Evolutionary conservation across 768 basidiomycete genomes (phyloP).

Genomic region (Filobasidium floriforme): DNA sequence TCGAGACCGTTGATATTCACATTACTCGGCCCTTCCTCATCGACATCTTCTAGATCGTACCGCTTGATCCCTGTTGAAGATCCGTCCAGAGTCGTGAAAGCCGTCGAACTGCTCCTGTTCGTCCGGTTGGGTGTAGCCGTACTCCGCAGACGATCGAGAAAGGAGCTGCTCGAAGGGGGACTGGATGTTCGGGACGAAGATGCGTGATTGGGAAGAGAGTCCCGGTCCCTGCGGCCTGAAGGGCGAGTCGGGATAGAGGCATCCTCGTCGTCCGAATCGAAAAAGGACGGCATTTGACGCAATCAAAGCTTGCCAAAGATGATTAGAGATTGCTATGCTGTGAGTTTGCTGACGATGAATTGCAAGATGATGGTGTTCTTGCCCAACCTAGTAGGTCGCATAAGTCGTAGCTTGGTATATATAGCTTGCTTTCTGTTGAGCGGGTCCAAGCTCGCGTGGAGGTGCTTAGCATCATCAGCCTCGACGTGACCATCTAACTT

Average conservation of each 20-base stretch:
- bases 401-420: too few relatives aligned
- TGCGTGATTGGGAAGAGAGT: not conserved
- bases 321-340: not conserved
- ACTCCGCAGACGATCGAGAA: not conserved
- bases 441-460: too few relatives aligned
- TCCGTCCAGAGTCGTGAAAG: not conserved
- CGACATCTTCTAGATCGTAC: constrained; percentile 6
- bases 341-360: too few relatives aligned
- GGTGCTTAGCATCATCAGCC: too few relatives aligned
- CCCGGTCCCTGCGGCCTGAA: constrained; percentile 4
- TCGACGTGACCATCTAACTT: too few relatives aligned
- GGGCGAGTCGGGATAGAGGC: not conserved
- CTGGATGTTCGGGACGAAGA: constrained; percentile 1
- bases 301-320: not conserved
- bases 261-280: constrained; percentile 13
- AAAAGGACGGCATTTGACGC: constrained; percentile 4
- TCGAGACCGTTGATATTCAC: constrained; percentile 19
- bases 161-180: not conserved
- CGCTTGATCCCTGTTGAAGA: constrained; percentile 1
- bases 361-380: too few relatives aligned
- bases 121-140: not conserved
- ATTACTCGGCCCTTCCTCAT: constrained; percentile 1
- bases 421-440: too few relatives aligned
- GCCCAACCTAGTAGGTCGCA: too few relatives aligned
- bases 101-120: constrained; percentile 1